Conservation (phyloP, 2,329 filamentous ascomycete genomes). For the Ophiocordyceps sinensis region DNA sequence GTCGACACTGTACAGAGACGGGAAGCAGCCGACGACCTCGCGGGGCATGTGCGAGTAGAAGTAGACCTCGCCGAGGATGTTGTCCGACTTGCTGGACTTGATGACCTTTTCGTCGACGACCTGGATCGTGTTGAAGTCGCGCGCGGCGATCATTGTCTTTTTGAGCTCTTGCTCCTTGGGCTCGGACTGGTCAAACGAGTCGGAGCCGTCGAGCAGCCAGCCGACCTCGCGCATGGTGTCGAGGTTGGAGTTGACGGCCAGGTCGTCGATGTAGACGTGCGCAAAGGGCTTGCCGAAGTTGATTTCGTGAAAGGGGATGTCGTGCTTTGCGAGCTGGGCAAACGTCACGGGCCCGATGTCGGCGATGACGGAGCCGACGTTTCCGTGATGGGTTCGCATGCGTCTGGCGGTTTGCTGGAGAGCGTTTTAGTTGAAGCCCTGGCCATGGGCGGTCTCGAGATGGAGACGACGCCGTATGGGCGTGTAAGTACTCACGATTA, state of each 20-base stretch:
- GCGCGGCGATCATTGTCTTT: slow-evolving; percentile 13
- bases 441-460: no score
- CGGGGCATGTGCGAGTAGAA: slow-evolving; percentile 17
- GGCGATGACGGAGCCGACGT: slow-evolving; percentile 12
- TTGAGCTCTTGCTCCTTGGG: slow-evolving; percentile 8
- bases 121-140: slow-evolving; percentile 17
- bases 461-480: no score
- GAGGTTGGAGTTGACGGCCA: slow-evolving; percentile 3
- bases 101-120: slow-evolving; percentile 14
- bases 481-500: slow-evolving; percentile 9
- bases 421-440: no score
- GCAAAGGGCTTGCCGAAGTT: slow-evolving; percentile 16
- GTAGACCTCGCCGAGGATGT: slow-evolving; percentile 17
- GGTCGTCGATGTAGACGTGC: slow-evolving; percentile 15
- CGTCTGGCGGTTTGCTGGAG: slow-evolving; percentile 10
- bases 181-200: slow-evolving; percentile 3
- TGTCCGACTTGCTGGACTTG: slow-evolving; percentile 16
- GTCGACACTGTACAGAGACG: slow-evolving; percentile 11
- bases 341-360: slow-evolving; percentile 13
- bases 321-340: slow-evolving; percentile 11
- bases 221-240: slow-evolving; percentile 6
- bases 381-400: slow-evolving; percentile 14
- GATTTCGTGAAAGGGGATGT: slow-evolving; percentile 15
- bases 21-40: slow-evolving; percentile 9
- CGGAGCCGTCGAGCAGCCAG: slow-evolving; percentile 14